Conservation (phyloP, 768 basidiomycete species). For the Boletus sp. region DNA sequence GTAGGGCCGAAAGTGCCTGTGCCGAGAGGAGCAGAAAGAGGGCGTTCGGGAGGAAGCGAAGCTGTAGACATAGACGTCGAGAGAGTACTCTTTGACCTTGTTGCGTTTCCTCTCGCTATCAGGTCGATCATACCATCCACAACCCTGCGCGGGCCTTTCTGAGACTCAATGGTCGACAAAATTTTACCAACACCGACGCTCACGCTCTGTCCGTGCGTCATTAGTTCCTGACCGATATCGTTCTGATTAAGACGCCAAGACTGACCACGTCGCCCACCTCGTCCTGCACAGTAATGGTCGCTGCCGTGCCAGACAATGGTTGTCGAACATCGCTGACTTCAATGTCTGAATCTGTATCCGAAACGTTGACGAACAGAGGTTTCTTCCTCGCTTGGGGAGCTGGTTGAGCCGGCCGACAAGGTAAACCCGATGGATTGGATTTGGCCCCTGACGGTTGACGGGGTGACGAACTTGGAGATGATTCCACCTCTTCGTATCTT, state of each 20-base stretch:
- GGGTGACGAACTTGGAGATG: slow-evolving; percentile 2
- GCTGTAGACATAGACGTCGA: background rate
- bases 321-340: slow-evolving; percentile 15
- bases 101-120: background rate
- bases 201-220: background rate
- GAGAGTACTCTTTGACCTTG: background rate
- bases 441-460: background rate
- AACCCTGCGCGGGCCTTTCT: background rate
- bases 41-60: background rate
- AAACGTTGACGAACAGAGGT: slow-evolving; percentile 22
- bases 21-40: slow-evolving; percentile 2
- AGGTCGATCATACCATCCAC: slow-evolving; percentile 7
- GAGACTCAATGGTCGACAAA: background rate
- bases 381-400: slow-evolving; percentile 6
- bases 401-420: background rate
- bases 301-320: background rate
- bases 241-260: background rate
- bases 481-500: slow-evolving; percentile 15
- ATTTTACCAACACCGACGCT: background rate
- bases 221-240: background rate
- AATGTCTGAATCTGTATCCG: slow-evolving; percentile 23
- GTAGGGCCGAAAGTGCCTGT: background rate
- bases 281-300: background rate
- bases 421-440: background rate
- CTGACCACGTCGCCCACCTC: slow-evolving; percentile 7